Conservation (phyloP, 129 eudicot genomes). For the Logfia minima region DNA sequence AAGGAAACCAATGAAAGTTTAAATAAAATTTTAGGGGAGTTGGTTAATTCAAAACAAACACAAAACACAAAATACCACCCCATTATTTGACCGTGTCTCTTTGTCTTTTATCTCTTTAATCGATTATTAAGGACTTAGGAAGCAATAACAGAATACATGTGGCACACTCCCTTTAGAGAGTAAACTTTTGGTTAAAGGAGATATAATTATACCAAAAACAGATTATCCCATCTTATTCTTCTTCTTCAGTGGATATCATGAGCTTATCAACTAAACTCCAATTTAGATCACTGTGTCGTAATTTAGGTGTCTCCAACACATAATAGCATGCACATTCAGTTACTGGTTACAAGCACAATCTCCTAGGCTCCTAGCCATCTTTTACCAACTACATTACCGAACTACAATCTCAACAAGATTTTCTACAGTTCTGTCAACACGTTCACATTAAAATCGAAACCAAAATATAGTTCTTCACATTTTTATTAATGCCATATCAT, state of each 20-base stretch:
- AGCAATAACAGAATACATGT: not conserved
- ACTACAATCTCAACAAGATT: not conserved
- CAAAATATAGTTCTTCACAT: not conserved
- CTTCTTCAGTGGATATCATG: not conserved
- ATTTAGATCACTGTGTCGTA: not conserved
- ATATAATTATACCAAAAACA: not conserved
- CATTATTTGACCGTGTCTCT: too few relatives aligned
- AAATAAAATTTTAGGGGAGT: too few relatives aligned
- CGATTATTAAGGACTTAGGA: too few relatives aligned
- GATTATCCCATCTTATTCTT: not conserved
- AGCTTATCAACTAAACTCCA: not conserved
- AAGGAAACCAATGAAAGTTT: too few relatives aligned
- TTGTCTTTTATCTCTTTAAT: too few relatives aligned
- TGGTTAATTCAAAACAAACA: too few relatives aligned
- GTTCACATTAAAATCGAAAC: not conserved
- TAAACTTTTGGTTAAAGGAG: not conserved
- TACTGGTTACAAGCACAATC: conserved; percentile 1
- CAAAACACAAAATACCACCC: too few relatives aligned
- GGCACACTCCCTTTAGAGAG: not conserved
- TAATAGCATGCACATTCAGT: not conserved
- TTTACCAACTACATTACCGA: not conserved
- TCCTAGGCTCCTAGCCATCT: not conserved
- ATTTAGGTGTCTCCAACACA: conserved; percentile 10
- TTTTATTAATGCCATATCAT: not conserved
- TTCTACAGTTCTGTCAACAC: not conserved